phyloP scores from a whole-genome alignment of 208 protist species.

The Angomonas deanei region DNA sequence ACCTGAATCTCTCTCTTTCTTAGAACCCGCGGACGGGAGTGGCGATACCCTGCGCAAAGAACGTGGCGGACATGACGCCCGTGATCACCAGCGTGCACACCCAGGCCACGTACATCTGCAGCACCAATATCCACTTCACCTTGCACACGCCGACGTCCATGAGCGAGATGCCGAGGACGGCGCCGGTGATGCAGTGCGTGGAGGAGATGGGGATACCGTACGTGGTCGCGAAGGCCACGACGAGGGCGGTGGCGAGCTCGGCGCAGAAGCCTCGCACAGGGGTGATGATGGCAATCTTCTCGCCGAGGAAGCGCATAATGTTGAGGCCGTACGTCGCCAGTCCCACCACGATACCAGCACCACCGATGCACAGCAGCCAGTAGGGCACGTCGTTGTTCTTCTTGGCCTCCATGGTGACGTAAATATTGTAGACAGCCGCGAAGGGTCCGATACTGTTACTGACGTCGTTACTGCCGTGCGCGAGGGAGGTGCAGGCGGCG shows the following conservation, averaged over 20 bases:
- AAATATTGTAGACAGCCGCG: conserved; percentile 55
- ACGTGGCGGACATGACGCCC: conserved; percentile 33
- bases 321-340: conserved; percentile 53
- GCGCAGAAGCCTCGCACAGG: conserved; percentile 44
- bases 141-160: conserved; percentile 35
- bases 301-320: conserved; percentile 43
- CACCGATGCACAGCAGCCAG: conserved; percentile 58
- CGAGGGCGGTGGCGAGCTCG: conserved; percentile 53
- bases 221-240: conserved; percentile 57
- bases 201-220: conserved; percentile 77
- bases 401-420: conserved; percentile 27
- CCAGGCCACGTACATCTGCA: conserved; percentile 52
- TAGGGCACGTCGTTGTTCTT: conserved; percentile 18
- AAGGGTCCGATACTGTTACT: conserved; percentile 64
- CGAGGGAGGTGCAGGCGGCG: conserved; percentile 52
- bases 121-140: conserved; percentile 39
- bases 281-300: conserved; percentile 46
- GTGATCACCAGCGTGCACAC: conserved; percentile 40
- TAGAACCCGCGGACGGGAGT: conserved; percentile 12
- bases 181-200: conserved; percentile 83
- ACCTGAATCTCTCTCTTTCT: background rate
- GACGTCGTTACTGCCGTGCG: conserved; percentile 68
- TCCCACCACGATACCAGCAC: conserved; percentile 60
- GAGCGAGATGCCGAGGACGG: conserved; percentile 56
- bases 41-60: conserved; percentile 57